Evolutionary conservation across 2,329 filamentous ascomycete genomes (phyloP).

Genomic region (Colletotrichum sp.): DNA sequence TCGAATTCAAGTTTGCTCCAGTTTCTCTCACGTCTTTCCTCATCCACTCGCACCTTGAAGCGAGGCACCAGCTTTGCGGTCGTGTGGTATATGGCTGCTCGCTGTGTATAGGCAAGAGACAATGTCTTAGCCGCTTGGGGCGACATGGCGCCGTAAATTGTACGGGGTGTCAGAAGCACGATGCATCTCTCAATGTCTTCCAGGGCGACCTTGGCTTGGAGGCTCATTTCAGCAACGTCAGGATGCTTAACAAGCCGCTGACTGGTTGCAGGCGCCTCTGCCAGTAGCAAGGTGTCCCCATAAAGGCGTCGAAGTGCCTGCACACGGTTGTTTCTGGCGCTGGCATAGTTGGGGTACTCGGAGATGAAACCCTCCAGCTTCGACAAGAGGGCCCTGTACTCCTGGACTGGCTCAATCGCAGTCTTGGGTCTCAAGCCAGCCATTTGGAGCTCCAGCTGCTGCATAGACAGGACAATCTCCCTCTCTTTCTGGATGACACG

Average conservation of each 20-base stretch:
- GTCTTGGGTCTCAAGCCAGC: conserved; percentile 43
- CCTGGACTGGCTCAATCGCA: conserved; percentile 41
- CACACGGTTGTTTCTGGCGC: conserved; percentile 76
- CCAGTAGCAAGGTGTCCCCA: conserved; percentile 63
- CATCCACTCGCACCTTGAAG: conserved; percentile 39
- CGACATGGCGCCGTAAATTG: conserved; percentile 59
- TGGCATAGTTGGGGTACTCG: conserved; percentile 69
- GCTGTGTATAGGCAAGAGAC: conserved; percentile 74
- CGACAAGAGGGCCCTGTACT: conserved; percentile 52
- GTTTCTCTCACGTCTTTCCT: conserved; percentile 44
- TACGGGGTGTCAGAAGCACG: conserved; percentile 59
- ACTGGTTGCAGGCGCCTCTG: conserved; percentile 37
- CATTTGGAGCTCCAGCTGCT: conserved; percentile 59
- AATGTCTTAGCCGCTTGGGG: conserved; percentile 69
- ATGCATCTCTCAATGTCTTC: conserved; percentile 65
- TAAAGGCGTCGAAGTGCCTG: conserved; percentile 69
- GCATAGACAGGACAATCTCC: conserved; percentile 58
- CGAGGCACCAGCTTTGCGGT: conserved; percentile 58
- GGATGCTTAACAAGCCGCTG: conserved; percentile 47
- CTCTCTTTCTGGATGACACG: conserved; percentile 55
- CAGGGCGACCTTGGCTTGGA: conserved; percentile 47
- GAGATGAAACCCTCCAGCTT: conserved; percentile 61
- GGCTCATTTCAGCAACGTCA: conserved; percentile 39
- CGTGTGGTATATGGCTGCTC: conserved; percentile 67
- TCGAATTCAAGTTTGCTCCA: conserved; percentile 65